Base-by-base conservation (phyloP, 208 protist species). In the Novymonas esmeraldas region DNA sequence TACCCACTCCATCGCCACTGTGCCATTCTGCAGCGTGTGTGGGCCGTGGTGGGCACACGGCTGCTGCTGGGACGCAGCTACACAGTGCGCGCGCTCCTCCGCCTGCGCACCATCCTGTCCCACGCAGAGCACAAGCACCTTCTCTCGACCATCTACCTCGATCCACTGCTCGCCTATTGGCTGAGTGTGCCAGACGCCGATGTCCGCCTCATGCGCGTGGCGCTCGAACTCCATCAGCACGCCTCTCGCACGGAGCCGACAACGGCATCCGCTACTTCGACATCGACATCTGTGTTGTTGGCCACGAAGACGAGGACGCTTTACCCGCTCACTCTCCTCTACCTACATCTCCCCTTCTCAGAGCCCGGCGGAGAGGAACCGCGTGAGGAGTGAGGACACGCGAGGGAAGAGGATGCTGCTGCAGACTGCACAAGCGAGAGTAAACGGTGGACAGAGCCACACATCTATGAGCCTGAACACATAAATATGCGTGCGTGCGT, bases 1-100 rank as follows among this genome's bases (percentile, higher is more conserved):
- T 98, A 95, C 73, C 91, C 95, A 18, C 69, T 98, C 9, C 78
- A 96, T 54, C 87, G 93, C 10, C 88, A 96, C 57, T 87, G 90
- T 45, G 82, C 73, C 39, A 41, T 98, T n/a, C 78, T 90, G 29
- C 78, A 84, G 54, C 82, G 89, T 5, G 81, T 85, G 20, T 85
- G 91, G 45, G 79, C 82, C 4, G 77, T 89, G 5, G 90, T 95
- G 7, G 88, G 80, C 9, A 76, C 82, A 31, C 81, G 94, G 24
- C 52, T 98, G 56, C 64, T 87, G 42, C 59, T 89, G 26, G 95
- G 95, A 2, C 78, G 81, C 20, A 63, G 60, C 11, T 88, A 90
- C 65, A 85, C 90, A 29, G 41, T 96, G 28, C 85, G 84, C 28
- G 87, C 86, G 5, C 67, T 96, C 3, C 73, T 96, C 56, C 85